Percentiles rank a stretch among this genome's conserved stretches.
phyloP scores from a whole-genome alignment of 352 stramenopile species.

The Pythium biforme region DNA sequence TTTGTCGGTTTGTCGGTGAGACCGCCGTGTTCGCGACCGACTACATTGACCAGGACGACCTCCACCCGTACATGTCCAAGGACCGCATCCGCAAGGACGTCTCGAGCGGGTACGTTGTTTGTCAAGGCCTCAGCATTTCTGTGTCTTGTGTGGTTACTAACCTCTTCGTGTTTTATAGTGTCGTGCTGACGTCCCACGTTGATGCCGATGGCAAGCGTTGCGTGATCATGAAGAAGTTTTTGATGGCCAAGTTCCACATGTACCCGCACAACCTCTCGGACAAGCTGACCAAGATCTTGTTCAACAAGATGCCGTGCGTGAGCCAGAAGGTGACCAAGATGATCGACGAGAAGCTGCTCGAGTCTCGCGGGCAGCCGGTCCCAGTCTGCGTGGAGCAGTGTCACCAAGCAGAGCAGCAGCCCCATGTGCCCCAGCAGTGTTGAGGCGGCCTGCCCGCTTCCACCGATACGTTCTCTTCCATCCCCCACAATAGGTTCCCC shows the following conservation, averaged over 20 bases:
- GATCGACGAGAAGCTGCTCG: conserved; percentile 48
- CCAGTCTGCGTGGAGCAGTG: not conserved
- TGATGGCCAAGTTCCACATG: conserved; percentile 83
- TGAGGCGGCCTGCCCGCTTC: conserved; percentile 7
- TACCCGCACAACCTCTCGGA: conserved; percentile 70
- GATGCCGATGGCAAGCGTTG: conserved; percentile 61
- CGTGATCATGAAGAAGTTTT: conserved; percentile 78
- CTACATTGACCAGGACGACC: conserved; percentile 77
- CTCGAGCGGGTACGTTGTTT: conserved; percentile 46
- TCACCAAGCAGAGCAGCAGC: conserved; percentile 3
- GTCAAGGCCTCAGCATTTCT: not conserved
- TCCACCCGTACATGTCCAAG: conserved; percentile 68
- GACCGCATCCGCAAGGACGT: conserved; percentile 79
- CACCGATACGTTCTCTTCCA: not conserved
- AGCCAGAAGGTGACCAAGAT: conserved; percentile 64
- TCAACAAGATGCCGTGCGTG: conserved; percentile 58
- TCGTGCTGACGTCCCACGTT: conserved; percentile 62
- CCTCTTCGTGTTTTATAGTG: conserved; percentile 24
- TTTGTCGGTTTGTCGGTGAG: conserved; percentile 59
- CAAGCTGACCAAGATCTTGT: conserved; percentile 56
- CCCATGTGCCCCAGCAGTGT: conserved; percentile 16
- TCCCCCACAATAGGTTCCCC: conserved; percentile 10
- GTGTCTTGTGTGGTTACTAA: not conserved
- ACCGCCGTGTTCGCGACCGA: conserved; percentile 64
- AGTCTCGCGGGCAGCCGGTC: conserved; percentile 13